phyloP scores from a whole-genome alignment of 495 filamentous ascomycete species.

The Cladorrhinum samala region DNA sequence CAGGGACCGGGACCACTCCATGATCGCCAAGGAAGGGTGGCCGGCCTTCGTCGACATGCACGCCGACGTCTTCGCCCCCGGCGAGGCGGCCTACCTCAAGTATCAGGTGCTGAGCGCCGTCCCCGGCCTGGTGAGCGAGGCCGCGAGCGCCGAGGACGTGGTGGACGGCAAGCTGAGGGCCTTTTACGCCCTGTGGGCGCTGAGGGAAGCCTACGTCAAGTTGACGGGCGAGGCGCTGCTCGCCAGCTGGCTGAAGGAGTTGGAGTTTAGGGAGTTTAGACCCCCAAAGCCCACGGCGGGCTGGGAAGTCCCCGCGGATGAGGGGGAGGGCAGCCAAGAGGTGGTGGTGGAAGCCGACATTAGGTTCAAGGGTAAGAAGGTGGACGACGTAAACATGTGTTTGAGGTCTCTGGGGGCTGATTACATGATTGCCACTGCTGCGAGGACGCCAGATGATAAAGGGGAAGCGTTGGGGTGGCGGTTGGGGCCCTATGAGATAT shows the following conservation, averaged over 20 bases:
- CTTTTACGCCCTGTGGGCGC: conserved; percentile 85
- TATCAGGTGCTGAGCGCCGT: conserved; percentile 20
- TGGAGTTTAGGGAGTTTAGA: conserved; percentile 35
- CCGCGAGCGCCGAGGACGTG: conserved; percentile 17
- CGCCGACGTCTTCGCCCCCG: conserved; percentile 61
- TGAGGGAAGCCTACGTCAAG: conserved; percentile 91
- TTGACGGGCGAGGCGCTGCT: conserved; percentile 84
- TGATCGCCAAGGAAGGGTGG: conserved; percentile 48
- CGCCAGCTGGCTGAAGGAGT: conserved; percentile 65
- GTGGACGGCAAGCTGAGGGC: conserved; percentile 49
- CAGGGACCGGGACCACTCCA: conserved; percentile 45
- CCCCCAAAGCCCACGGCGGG: conserved; percentile 25
- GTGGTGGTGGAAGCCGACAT: conserved; percentile 32
- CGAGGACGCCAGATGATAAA: conserved; percentile 32
- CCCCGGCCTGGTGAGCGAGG: conserved; percentile 15
- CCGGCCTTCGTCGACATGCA: conserved; percentile 68
- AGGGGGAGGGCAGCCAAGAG: conserved; percentile 18
- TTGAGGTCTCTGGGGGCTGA: conserved; percentile 36
- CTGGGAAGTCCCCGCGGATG: conserved; percentile 17
- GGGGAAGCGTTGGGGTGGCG: conserved; percentile 32
- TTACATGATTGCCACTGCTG: conserved; percentile 43
- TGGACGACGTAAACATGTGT: conserved; percentile 41
- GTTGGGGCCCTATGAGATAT: conserved; percentile 32
- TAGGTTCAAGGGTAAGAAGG: conserved; percentile 29
- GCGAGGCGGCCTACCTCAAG: conserved; percentile 36